Conservation (phyloP, 257 asterid species). For the Solanum sejunctum region DNA sequence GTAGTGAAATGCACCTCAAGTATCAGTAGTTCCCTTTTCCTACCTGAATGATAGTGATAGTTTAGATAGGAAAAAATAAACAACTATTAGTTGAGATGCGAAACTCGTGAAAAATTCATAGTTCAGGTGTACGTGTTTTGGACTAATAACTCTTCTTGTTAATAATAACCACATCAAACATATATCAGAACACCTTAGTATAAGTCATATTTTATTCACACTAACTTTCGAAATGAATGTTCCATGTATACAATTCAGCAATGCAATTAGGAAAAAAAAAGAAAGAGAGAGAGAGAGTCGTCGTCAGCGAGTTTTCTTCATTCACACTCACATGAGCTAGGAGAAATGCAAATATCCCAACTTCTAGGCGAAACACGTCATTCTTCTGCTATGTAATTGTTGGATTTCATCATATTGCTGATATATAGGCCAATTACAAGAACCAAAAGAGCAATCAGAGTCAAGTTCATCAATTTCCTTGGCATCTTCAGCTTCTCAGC, state of each 20-base stretch:
- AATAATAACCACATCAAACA: neutral
- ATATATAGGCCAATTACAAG: constrained; percentile 33
- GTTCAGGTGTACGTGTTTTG: neutral
- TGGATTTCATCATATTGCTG: constrained; percentile 17
- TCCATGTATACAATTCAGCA: neutral
- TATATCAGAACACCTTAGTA: neutral
- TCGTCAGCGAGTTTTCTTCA: neutral
- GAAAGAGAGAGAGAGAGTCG: neutral
- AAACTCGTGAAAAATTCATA: neutral
- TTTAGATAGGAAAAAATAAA: neutral
- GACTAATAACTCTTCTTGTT: neutral
- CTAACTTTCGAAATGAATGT: neutral
- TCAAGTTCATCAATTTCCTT: constrained; percentile 19
- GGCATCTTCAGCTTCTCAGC: constrained; percentile 33
- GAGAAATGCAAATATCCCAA: neutral
- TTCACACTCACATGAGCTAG: neutral
- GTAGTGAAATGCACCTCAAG: too few relatives aligned
- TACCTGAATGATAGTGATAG: neutral
- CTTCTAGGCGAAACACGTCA: neutral
- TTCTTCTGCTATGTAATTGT: neutral
- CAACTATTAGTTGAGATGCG: neutral
- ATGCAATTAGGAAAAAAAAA: neutral
- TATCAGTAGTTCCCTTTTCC: too few relatives aligned
- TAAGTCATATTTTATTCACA: neutral
- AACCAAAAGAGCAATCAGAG: constrained; percentile 21